Conservation (phyloP, 805 yeast species). For the Barnettozyma botsteinii region DNA sequence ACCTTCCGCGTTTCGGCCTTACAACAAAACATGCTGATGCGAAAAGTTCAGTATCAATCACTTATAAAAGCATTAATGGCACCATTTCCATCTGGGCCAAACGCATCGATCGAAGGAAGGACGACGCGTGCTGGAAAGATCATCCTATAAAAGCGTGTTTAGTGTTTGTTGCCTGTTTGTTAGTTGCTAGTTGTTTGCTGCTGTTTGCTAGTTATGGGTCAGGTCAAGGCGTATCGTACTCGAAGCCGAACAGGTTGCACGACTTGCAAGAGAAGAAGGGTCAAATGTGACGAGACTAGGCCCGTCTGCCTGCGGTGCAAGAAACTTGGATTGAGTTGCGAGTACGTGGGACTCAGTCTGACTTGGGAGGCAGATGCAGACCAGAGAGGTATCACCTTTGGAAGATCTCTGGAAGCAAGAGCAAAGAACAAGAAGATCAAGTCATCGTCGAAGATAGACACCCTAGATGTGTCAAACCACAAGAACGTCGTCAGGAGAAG, state of each 20-base stretch:
- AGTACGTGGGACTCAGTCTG: slow-evolving; percentile 18
- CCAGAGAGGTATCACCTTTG: slow-evolving; percentile 31
- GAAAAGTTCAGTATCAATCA: not conserved
- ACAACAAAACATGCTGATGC: not conserved
- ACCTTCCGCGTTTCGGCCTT: not conserved
- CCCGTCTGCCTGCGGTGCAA: slow-evolving; percentile 31
- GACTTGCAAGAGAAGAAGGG: slow-evolving; percentile 44
- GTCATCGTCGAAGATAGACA: not conserved
- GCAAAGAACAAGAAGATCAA: slow-evolving; percentile 5
- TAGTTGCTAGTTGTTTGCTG: too few species aligned
- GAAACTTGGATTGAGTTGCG: slow-evolving; percentile 21
- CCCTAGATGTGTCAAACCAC: not conserved
- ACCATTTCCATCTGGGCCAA: too few species aligned
- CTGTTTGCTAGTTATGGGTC: slow-evolving; percentile 15
- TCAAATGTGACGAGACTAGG: slow-evolving; percentile 38
- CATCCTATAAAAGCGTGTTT: too few species aligned
- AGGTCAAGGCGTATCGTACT: slow-evolving; percentile 20
- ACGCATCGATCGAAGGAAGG: too few species aligned
- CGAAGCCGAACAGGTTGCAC: slow-evolving; percentile 42
- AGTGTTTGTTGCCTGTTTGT: too few species aligned
- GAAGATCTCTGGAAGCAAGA: slow-evolving; percentile 29
- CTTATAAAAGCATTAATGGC: too few species aligned
- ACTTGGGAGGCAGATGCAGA: slow-evolving; percentile 36
- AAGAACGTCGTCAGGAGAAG: slow-evolving; percentile 8
- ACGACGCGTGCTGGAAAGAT: too few species aligned